phyloP scores from a whole-genome alignment of 2,329 filamentous ascomycete genomes.

The Hypoxylon sp. region DNA sequence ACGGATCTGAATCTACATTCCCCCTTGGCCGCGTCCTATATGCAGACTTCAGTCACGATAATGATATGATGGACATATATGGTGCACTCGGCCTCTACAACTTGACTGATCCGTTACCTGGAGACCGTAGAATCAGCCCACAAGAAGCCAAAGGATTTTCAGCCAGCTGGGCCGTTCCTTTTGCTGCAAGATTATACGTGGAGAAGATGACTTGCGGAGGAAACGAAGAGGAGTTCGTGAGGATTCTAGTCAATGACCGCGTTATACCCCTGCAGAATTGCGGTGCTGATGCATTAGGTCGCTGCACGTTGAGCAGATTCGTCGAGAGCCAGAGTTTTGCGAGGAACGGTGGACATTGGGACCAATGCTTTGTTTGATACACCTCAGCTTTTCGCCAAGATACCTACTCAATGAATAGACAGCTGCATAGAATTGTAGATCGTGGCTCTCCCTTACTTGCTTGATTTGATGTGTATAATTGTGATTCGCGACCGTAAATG shows the following conservation, averaged over 20 bases:
- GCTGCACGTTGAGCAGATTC: constrained; percentile 79
- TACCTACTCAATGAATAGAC: constrained; percentile 23
- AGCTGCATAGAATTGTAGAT: constrained; percentile 17
- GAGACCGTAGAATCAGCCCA: constrained; percentile 65
- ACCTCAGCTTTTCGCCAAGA: constrained; percentile 19
- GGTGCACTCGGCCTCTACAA: constrained; percentile 86
- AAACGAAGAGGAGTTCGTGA: constrained; percentile 76
- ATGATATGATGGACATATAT: constrained; percentile 84
- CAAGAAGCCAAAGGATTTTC: constrained; percentile 76
- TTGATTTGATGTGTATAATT: constrained; percentile 30
- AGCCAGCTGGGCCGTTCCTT: constrained; percentile 85
- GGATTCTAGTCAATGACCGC: constrained; percentile 86
- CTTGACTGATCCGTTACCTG: constrained; percentile 68
- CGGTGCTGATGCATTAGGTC: constrained; percentile 76
- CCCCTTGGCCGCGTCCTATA: constrained; percentile 79
- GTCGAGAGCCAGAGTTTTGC: constrained; percentile 84
- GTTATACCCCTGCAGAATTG: constrained; percentile 82
- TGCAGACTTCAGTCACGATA: constrained; percentile 94
- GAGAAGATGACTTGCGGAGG: constrained; percentile 84
- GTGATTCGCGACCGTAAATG: constrained; percentile 19
- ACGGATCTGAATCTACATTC: constrained; percentile 77
- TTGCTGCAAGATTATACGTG: constrained; percentile 84
- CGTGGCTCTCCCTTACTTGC: constrained; percentile 16
- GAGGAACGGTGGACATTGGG: constrained; percentile 79
- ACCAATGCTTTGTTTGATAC: constrained; percentile 67